phyloP scores from a whole-genome alignment of 495 filamentous ascomycete genomes.

The Cercophora newfieldiana region DNA sequence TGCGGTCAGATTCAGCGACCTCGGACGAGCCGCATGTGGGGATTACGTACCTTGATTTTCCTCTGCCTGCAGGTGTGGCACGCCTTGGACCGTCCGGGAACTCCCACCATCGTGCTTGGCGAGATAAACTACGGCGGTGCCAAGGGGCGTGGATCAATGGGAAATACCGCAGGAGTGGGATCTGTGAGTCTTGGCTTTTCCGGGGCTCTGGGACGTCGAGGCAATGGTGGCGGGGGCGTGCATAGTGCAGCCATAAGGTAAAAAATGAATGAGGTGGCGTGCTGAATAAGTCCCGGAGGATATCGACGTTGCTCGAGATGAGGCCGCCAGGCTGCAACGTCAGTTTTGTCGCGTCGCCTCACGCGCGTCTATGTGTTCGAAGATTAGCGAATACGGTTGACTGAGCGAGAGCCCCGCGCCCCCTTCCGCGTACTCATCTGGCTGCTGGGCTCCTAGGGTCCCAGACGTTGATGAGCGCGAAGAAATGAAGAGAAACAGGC shows the following conservation, averaged over 20 bases:
- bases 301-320: constrained; percentile 1
- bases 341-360: neutral
- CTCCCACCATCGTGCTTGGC: neutral
- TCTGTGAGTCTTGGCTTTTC: no score
- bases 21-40: neutral
- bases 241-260: no score
- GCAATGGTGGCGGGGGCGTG: neutral
- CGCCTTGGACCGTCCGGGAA: constrained; percentile 4
- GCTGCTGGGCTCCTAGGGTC: no score
- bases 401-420: no score
- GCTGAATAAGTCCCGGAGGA: neutral
- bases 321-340: neutral
- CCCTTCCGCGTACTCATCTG: no score
- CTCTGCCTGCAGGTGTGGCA: constrained; percentile 10
- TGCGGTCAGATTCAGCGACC: constrained; percentile 3
- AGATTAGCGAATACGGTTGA: neutral
- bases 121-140: no score
- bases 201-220: no score
- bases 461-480: no score
- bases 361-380: neutral
- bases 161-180: no score
- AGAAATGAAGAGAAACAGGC: neutral
- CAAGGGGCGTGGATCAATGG: no score
- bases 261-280: no score
- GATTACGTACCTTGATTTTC: constrained; percentile 1